phyloP scores from a whole-genome alignment of 140 eudicot species.

The Flaveria floridana region DNA sequence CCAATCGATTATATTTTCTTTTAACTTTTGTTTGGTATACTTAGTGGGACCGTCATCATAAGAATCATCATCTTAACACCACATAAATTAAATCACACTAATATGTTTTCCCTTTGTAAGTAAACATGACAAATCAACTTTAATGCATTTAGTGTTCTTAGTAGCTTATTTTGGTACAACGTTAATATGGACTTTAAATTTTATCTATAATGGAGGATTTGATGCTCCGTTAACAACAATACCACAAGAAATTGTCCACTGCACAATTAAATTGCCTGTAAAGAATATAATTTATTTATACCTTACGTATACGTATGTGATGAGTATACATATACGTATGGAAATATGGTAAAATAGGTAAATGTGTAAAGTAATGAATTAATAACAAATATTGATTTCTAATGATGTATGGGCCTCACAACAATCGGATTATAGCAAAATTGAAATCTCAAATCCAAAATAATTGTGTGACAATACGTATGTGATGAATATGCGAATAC shows the following conservation, averaged over 20 bases:
- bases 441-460: not conserved
- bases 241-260: constrained; percentile 34
- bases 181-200: constrained; percentile 21
- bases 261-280: constrained; percentile 6
- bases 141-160: constrained; percentile 35
- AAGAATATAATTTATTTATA: constrained; percentile 11
- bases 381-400: not conserved
- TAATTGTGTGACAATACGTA: not conserved
- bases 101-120: constrained; percentile 50
- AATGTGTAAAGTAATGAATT: constrained; percentile 14
- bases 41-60: constrained; percentile 50
- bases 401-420: not conserved
- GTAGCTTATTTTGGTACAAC: constrained; percentile 40
- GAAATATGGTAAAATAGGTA: not conserved
- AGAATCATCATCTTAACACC: constrained; percentile 67
- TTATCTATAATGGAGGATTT: constrained; percentile 25
- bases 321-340: not conserved
- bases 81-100: constrained; percentile 48
- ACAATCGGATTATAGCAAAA: not conserved
- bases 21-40: constrained; percentile 23
- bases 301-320: constrained; percentile 24
- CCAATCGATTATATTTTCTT: constrained; percentile 13
- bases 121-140: constrained; percentile 56
- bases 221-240: constrained; percentile 26
- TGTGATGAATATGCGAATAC: too few relatives aligned